Percentiles rank a stretch among this genome's conserved stretches.
These are phyloP conservation scores for Candida xiaguanensis DNA, from an alignment of 805 yeast genomes.

Conservation along the genomic window DNA sequence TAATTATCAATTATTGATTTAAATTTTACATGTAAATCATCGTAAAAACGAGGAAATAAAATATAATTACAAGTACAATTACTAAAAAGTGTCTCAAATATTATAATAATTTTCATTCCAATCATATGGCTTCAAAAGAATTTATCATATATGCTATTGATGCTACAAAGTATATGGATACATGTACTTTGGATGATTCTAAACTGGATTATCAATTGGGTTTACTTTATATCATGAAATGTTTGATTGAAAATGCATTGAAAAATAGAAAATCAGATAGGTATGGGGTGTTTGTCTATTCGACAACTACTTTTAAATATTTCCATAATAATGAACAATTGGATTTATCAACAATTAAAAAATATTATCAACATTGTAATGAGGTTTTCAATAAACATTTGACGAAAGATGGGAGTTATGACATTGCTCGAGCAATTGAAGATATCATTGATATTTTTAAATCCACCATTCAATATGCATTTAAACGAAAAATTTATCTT, in stretches of 20 bases:
- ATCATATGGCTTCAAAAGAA: slow-evolving; percentile 24
- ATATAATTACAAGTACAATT: background rate
- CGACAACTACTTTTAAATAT: slow-evolving; percentile 11
- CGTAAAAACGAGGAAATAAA: no score
- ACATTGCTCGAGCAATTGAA: slow-evolving; percentile 1
- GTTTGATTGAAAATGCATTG: slow-evolving; percentile 24
- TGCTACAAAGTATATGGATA: slow-evolving; percentile 42
- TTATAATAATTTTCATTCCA: background rate
- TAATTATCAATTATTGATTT: no score
- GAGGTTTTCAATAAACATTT: no score
- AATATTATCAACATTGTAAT: slow-evolving; percentile 6
- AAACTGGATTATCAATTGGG: slow-evolving; percentile 35
- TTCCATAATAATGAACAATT: slow-evolving; percentile 9
- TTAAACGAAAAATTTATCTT: slow-evolving; percentile 33
- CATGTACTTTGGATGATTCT: slow-evolving; percentile 31
- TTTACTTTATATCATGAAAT: slow-evolving; percentile 36
- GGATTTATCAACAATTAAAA: slow-evolving; percentile 2
- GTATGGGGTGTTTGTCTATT: slow-evolving; percentile 24
- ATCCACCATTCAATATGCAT: slow-evolving; percentile 19
- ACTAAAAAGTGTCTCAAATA: background rate
- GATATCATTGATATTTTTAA: slow-evolving; percentile 10
- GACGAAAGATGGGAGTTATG: background rate
- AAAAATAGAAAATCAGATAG: slow-evolving; percentile 38
- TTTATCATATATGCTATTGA: slow-evolving; percentile 50
- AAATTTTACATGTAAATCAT: no score